These are phyloP conservation scores for Candolleomyces aberdarensis DNA, from an alignment of 768 basidiomycete genomes.

Conservation along the genomic window DNA sequence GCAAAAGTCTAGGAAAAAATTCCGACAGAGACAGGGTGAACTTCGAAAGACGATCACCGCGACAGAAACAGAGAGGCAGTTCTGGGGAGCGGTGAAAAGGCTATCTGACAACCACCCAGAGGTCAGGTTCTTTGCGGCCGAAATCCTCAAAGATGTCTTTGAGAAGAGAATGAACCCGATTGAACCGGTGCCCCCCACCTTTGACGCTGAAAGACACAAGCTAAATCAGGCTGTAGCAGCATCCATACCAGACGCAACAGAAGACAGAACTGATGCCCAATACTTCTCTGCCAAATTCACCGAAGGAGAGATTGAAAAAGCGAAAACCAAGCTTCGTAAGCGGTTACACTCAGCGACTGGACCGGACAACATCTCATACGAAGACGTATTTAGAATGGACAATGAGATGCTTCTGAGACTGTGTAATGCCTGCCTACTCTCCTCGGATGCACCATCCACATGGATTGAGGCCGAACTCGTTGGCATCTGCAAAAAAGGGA, in stretches of 20 bases:
- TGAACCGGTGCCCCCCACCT: not conserved
- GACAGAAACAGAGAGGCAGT: too few relatives aligned
- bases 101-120: too few relatives aligned
- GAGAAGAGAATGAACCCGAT: not conserved
- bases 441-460: conserved; percentile 7
- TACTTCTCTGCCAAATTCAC: not conserved
- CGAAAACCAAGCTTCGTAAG: not conserved
- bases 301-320: not conserved
- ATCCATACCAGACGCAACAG: not conserved
- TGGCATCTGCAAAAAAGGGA: conserved; percentile 19
- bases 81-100: too few relatives aligned
- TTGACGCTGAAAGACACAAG: not conserved
- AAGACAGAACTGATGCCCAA: too few relatives aligned
- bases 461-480: conserved; percentile 17
- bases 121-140: too few relatives aligned
- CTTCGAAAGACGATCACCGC: too few relatives aligned
- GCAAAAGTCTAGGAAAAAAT: too few relatives aligned
- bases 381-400: conserved; percentile 4
- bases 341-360: not conserved
- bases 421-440: conserved; percentile 12
- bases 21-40: too few relatives aligned
- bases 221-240: not conserved
- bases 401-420: conserved; percentile 10
- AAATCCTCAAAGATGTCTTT: not conserved
- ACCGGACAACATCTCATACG: not conserved